phyloP scores from a whole-genome alignment of 1,284 basidiomycete species.

The Apiotrichum veenhuisii region DNA sequence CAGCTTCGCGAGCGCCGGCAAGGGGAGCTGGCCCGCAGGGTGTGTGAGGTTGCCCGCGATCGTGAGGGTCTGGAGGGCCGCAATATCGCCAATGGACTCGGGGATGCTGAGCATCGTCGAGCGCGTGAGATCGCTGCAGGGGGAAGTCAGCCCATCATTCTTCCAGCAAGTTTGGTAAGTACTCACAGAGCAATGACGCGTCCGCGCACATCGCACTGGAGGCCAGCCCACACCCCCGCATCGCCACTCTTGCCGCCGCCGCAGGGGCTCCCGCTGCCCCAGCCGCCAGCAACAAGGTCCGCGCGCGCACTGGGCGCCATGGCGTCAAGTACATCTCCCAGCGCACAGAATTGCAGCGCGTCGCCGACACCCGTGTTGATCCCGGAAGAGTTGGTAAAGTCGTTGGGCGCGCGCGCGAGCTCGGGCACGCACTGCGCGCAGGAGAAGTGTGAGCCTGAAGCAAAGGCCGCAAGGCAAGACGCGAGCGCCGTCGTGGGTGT shows the following conservation, averaged over 20 bases:
- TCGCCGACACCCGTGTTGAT: conserved; percentile 40
- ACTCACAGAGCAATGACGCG: conserved; percentile 41
- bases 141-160: conserved; percentile 18
- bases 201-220: conserved; percentile 40
- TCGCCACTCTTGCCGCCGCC: conserved; percentile 33
- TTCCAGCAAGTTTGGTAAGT: neutral
- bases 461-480: conserved; percentile 37
- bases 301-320: neutral
- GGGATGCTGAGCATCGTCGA: conserved; percentile 35
- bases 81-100: conserved; percentile 31
- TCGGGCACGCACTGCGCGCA: conserved; percentile 42
- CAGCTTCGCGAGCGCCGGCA: conserved; percentile 1
- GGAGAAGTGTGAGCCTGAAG: conserved; percentile 28
- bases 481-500: conserved; percentile 29
- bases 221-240: conserved; percentile 34
- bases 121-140: conserved; percentile 32
- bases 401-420: conserved; percentile 35
- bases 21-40: conserved; percentile 36
- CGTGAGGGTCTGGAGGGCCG: conserved; percentile 22
- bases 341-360: conserved; percentile 47
- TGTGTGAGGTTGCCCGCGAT: conserved; percentile 36
- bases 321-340: conserved; percentile 33
- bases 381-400: conserved; percentile 25
- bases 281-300: conserved; percentile 22
- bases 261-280: conserved; percentile 15